Conservation (phyloP, 192 early-diverging fungal genomes). For the Mortierella claussenii region DNA sequence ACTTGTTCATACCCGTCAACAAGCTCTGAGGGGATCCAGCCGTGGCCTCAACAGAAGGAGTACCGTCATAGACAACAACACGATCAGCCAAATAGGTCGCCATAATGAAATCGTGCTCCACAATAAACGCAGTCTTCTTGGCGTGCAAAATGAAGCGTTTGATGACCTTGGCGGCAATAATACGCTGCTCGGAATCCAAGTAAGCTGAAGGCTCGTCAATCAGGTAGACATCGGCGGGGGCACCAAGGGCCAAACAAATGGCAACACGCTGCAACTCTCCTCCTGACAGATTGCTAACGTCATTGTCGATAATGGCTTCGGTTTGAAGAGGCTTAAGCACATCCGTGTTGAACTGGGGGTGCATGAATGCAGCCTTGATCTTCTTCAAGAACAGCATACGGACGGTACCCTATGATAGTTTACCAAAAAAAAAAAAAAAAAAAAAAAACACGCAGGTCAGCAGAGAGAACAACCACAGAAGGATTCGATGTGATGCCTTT, state of each 20-base stretch:
- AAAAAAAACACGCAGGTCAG: background rate
- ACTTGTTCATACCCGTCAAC: slow-evolving; percentile 96
- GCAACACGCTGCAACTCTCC: slow-evolving; percentile 99
- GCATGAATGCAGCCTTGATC: slow-evolving; percentile 85
- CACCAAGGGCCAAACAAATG: slow-evolving; percentile 88
- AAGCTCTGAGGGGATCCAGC: slow-evolving; percentile 90
- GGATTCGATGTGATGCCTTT: background rate
- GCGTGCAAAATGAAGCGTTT: slow-evolving; percentile 96
- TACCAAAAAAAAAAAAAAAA: background rate
- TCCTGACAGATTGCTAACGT: slow-evolving; percentile 88
- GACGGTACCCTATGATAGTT: slow-evolving; percentile 75
- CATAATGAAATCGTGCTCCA: slow-evolving; percentile 99
- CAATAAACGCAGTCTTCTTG: slow-evolving; percentile 97
- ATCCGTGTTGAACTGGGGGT: slow-evolving; percentile 97
- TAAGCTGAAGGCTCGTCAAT: slow-evolving; percentile 99
- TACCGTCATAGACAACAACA: slow-evolving; percentile 95
- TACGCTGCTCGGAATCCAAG: slow-evolving; percentile 99
- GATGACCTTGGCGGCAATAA: slow-evolving; percentile 98
- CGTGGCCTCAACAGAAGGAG: slow-evolving; percentile 82
- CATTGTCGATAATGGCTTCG: slow-evolving; percentile 93
- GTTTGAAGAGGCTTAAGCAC: slow-evolving; percentile 95
- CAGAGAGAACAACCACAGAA: background rate
- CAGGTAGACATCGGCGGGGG: slow-evolving; percentile 94
- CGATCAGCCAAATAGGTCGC: slow-evolving; percentile 97
- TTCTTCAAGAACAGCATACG: slow-evolving; percentile 91